Percentiles rank a stretch among this genome's conserved stretches.
Evolutionary conservation across 257 asterid genomes (phyloP).

Genomic region (Solanum arcanum): DNA sequence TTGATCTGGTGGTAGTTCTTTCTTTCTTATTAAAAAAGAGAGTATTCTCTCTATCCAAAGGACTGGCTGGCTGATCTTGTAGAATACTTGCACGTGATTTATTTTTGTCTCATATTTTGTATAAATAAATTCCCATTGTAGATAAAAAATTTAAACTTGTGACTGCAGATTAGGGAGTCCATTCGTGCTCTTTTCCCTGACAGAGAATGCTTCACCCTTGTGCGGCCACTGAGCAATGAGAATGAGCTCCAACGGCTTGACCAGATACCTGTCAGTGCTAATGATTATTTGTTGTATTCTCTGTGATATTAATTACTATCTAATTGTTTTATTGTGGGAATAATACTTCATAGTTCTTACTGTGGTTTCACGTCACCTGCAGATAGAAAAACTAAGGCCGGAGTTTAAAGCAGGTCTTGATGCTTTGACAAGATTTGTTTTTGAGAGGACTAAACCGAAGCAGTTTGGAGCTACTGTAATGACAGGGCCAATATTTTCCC

Average conservation of each 20-base stretch:
- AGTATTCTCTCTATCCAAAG: background rate
- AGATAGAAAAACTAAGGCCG: slow-evolving; percentile 78
- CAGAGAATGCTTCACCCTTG: slow-evolving; percentile 95
- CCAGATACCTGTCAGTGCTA: slow-evolving; percentile 59
- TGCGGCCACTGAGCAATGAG: slow-evolving; percentile 81
- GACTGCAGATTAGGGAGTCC: slow-evolving; percentile 80
- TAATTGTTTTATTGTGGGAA: background rate
- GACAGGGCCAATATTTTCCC: slow-evolving; percentile 96
- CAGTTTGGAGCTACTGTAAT: slow-evolving; percentile 86
- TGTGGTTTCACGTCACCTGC: slow-evolving; percentile 6
- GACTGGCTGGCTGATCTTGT: background rate
- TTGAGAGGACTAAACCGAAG: slow-evolving; percentile 92
- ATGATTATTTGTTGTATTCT: background rate
- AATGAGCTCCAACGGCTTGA: slow-evolving; percentile 83
- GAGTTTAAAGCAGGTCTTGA: slow-evolving; percentile 88
- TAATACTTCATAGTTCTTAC: background rate
- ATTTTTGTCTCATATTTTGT: background rate
- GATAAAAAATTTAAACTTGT: background rate
- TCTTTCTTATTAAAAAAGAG: background rate
- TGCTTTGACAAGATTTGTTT: slow-evolving; percentile 77
- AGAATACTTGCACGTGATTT: background rate
- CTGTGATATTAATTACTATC: background rate
- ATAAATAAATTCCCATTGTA: background rate
- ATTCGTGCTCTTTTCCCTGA: slow-evolving; percentile 98
- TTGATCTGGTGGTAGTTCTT: background rate